These are phyloP conservation scores for Diaporthe helianthi DNA, from an alignment of 2,329 filamentous ascomycete genomes.

Conservation along the genomic window DNA sequence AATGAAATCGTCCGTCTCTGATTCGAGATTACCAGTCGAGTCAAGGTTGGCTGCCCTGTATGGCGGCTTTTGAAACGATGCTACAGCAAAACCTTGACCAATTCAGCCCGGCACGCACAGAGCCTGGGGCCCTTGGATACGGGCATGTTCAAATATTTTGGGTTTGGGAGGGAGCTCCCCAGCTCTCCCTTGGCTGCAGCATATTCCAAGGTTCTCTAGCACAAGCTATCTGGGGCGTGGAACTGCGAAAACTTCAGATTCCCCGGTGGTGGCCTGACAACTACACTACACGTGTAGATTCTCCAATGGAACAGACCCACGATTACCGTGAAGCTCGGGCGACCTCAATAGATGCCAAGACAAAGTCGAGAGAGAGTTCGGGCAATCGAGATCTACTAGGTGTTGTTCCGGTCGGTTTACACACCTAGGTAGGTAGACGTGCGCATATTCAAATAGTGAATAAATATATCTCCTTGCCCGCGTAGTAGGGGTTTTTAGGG, in stretches of 20 bases:
- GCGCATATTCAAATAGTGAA: neutral
- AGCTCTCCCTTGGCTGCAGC: slow-evolving; percentile 2
- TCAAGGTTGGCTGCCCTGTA: slow-evolving; percentile 18
- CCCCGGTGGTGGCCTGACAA: slow-evolving; percentile 21
- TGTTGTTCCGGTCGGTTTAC: neutral
- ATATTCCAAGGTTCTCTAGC: slow-evolving; percentile 9
- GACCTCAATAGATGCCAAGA: slow-evolving; percentile 6
- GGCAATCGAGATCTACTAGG: slow-evolving; percentile 3
- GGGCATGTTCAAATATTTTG: neutral
- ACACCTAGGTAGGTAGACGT: too few species aligned
- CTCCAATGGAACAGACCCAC: slow-evolving; percentile 7
- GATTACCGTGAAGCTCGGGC: neutral
- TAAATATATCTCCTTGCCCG: too few species aligned
- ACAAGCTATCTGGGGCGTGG: neutral
- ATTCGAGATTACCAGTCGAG: slow-evolving; percentile 21
- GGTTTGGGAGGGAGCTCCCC: slow-evolving; percentile 6
- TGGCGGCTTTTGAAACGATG: slow-evolving; percentile 25
- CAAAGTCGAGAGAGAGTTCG: slow-evolving; percentile 6
- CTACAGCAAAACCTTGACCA: slow-evolving; percentile 6
- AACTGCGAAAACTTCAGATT: slow-evolving; percentile 17
- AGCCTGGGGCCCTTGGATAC: slow-evolving; percentile 19
- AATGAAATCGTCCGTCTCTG: neutral
- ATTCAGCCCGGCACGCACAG: slow-evolving; percentile 18
- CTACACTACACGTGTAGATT: too few species aligned
- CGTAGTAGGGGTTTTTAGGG: too few species aligned